These are phyloP conservation scores for Micractinium conductrix DNA, from an alignment of 139 green algal genomes.

Conservation along the genomic window DNA sequence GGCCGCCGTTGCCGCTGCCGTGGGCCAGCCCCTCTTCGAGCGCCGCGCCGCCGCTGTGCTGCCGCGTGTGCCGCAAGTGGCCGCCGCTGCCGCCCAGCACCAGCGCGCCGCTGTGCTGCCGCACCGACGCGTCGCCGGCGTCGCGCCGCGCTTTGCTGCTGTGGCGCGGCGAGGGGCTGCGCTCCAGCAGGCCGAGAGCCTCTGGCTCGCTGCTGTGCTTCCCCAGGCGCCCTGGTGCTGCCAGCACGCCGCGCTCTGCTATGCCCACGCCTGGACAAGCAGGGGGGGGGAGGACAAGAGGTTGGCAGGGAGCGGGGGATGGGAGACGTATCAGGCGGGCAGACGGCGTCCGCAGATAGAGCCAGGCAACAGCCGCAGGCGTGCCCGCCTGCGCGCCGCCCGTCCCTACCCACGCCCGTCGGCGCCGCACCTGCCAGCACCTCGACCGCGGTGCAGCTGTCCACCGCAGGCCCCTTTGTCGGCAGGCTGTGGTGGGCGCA, in stretches of 20 bases:
- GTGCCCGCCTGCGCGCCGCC: not conserved
- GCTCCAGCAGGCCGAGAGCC: not conserved
- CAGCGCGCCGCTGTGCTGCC: not conserved
- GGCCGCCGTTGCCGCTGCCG: not conserved
- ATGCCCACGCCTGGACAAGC: constrained; percentile 16
- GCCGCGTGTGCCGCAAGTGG: not conserved
- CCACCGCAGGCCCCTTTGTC: not conserved
- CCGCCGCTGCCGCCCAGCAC: not conserved
- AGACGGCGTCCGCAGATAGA: no score
- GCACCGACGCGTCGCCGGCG: not conserved
- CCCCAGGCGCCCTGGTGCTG: not conserved
- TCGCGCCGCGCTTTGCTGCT: not conserved
- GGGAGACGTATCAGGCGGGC: no score
- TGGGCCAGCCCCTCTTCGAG: not conserved
- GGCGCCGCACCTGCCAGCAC: constrained; percentile 28
- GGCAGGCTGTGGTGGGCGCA: not conserved
- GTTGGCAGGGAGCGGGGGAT: not conserved
- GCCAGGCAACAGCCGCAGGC: not conserved
- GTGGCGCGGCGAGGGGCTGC: not conserved
- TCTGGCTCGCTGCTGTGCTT: constrained; percentile 32
- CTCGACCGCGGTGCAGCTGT: constrained; percentile 26
- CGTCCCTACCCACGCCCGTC: not conserved
- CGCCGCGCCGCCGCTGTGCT: not conserved
- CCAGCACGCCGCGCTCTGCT: not conserved
- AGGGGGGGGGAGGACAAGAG: not conserved